These are phyloP conservation scores for Cardamine resedifolia DNA, from an alignment of 345 rosid species.

Conservation along the genomic window DNA sequence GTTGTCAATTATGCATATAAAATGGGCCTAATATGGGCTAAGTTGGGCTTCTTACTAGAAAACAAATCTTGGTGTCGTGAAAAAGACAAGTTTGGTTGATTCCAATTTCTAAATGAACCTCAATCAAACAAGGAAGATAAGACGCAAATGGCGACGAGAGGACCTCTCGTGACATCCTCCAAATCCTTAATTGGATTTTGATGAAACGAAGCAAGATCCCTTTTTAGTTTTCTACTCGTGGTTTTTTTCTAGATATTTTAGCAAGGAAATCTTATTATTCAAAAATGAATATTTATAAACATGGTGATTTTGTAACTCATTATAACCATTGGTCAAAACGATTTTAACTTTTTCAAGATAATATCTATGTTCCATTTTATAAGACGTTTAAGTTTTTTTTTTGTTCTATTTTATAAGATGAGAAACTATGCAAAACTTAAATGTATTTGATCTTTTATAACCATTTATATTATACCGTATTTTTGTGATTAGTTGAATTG, in stretches of 20 bases:
- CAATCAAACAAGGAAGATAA: slow-evolving; percentile 32
- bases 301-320: not conserved
- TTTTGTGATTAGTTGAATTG: no score
- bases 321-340: no score
- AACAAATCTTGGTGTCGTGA: slow-evolving; percentile 16
- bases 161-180: slow-evolving; percentile 24
- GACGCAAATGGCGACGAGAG: slow-evolving; percentile 4
- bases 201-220: not conserved
- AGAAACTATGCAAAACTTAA: no score
- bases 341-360: no score
- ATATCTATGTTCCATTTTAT: no score
- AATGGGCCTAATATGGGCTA: slow-evolving; percentile 19
- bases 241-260: not conserved
- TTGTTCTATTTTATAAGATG: no score
- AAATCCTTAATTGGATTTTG: slow-evolving; percentile 2
- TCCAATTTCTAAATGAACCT: slow-evolving; percentile 21
- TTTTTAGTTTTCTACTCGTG: not conserved
- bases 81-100: slow-evolving; percentile 26
- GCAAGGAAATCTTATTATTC: not conserved
- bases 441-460: no score
- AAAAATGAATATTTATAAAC: not conserved
- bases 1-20: not conserved
- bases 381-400: no score
- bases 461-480: no score
- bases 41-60: slow-evolving; percentile 16